These are phyloP conservation scores for Diaporthe sp. DNA, from an alignment of 2,329 filamentous ascomycete species.

Conservation along the genomic window DNA sequence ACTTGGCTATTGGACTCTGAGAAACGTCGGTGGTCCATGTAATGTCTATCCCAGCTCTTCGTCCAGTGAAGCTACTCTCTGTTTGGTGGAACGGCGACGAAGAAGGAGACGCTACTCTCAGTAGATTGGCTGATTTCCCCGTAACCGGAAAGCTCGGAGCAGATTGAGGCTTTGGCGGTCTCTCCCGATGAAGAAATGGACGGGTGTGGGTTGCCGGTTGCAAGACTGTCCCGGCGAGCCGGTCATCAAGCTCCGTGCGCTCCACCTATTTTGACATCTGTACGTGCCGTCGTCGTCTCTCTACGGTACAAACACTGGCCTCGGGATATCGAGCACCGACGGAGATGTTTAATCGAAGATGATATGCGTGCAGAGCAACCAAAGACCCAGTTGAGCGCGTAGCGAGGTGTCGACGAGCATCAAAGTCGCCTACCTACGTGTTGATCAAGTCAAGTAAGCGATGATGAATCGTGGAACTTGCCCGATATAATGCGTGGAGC, in stretches of 20 bases:
- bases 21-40: neutral
- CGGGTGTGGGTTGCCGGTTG: no score
- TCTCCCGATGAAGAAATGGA: no score
- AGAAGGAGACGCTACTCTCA: no score
- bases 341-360: neutral
- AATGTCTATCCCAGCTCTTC: no score
- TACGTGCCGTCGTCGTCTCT: neutral
- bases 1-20: neutral
- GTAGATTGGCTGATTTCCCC: no score
- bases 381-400: neutral
- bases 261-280: neutral
- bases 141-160: no score
- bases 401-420: neutral
- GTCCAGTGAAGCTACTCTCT: no score
- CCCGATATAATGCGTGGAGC: neutral
- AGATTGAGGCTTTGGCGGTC: no score
- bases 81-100: no score
- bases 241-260: neutral
- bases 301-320: neutral
- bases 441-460: neutral
- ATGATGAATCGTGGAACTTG: slow-evolving; percentile 19
- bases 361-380: no score
- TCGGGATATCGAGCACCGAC: neutral
- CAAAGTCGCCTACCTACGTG: neutral
- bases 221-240: neutral